Percentiles rank a stretch among this genome's conserved stretches.
Conservation (phyloP, 495 filamentous ascomycete species). For the Cryomyces minteri region DNA sequence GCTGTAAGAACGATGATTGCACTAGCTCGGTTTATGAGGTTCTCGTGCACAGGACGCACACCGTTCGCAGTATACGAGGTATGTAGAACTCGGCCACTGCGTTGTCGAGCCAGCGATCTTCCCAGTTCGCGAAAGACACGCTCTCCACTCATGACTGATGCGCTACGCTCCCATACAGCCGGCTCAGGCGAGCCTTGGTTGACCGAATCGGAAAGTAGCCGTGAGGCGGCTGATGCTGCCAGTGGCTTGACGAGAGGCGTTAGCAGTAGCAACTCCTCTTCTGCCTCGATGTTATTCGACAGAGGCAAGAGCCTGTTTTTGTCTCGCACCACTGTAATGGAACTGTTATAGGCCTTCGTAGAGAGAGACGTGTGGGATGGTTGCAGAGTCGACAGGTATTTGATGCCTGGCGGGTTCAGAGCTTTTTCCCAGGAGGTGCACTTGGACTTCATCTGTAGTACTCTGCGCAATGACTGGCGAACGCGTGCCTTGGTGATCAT, state of each 20-base stretch:
- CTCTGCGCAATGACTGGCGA: conserved; percentile 50
- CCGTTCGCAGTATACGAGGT: conserved; percentile 86
- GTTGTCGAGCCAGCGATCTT: conserved; percentile 57
- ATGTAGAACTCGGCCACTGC: conserved; percentile 67
- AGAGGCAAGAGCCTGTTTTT: conserved; percentile 62
- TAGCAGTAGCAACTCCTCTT: conserved; percentile 65
- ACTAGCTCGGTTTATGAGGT: conserved; percentile 67
- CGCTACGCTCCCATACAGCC: conserved; percentile 37
- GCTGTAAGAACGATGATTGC: conserved; percentile 77
- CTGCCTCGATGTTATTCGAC: conserved; percentile 54
- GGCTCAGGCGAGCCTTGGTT: conserved; percentile 27
- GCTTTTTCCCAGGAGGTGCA: conserved; percentile 76
- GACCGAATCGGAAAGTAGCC: conserved; percentile 28
- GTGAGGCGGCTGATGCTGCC: conserved; percentile 58
- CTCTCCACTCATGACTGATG: conserved; percentile 70
- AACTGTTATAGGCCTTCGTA: conserved; percentile 64
- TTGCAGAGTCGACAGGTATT: conserved; percentile 55
- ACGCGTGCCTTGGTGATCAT: conserved; percentile 63
- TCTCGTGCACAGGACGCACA: conserved; percentile 74
- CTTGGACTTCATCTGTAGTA: conserved; percentile 54
- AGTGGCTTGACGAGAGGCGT: conserved; percentile 76
- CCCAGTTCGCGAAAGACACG: conserved; percentile 74
- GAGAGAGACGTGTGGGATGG: conserved; percentile 61
- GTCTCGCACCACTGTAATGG: conserved; percentile 73
- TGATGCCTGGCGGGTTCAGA: conserved; percentile 56